Conservation (phyloP, 495 filamentous ascomycete genomes). For the Podospora pseudocomata region DNA sequence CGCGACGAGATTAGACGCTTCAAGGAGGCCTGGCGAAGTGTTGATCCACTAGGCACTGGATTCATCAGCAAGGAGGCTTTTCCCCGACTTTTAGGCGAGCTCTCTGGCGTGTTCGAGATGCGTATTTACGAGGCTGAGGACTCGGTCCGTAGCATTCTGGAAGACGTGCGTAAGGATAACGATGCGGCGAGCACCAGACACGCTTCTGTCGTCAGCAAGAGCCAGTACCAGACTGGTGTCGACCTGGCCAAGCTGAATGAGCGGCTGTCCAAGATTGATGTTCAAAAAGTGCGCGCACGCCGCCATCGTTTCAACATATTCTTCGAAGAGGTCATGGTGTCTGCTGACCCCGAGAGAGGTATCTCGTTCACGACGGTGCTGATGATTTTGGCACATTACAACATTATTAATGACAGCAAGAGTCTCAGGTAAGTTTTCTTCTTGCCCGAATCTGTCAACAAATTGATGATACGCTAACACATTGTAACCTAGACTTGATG, state of each 20-base stretch:
- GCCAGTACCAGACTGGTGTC: constrained; percentile 56
- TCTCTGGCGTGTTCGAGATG: constrained; percentile 95
- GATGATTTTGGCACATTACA: constrained; percentile 97
- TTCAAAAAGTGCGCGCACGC: constrained; percentile 65
- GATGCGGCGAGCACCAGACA: constrained; percentile 53
- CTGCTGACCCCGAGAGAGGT: constrained; percentile 78
- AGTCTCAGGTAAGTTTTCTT: constrained; percentile 62
- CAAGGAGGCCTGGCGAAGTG: constrained; percentile 97
- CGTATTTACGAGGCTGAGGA: constrained; percentile 92
- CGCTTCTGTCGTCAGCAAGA: constrained; percentile 48
- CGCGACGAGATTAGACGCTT: constrained; percentile 92
- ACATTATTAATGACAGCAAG: constrained; percentile 97
- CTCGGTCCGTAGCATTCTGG: constrained; percentile 75
- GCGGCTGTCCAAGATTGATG: constrained; percentile 71
- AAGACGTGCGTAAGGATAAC: constrained; percentile 61
- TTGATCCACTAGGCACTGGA: constrained; percentile 85
- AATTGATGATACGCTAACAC: constrained; percentile 15
- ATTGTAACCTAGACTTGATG: constrained; percentile 62
- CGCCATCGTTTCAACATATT: constrained; percentile 81
- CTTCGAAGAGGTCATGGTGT: constrained; percentile 94
- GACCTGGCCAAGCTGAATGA: constrained; percentile 72
- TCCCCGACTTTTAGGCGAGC: constrained; percentile 81
- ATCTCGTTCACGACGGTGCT: constrained; percentile 92
- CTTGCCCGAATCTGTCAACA: background rate
- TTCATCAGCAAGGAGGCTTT: constrained; percentile 92